These are phyloP conservation scores for Tolypocladium tropicale DNA, from an alignment of 2,329 filamentous ascomycete species.

Conservation along the genomic window DNA sequence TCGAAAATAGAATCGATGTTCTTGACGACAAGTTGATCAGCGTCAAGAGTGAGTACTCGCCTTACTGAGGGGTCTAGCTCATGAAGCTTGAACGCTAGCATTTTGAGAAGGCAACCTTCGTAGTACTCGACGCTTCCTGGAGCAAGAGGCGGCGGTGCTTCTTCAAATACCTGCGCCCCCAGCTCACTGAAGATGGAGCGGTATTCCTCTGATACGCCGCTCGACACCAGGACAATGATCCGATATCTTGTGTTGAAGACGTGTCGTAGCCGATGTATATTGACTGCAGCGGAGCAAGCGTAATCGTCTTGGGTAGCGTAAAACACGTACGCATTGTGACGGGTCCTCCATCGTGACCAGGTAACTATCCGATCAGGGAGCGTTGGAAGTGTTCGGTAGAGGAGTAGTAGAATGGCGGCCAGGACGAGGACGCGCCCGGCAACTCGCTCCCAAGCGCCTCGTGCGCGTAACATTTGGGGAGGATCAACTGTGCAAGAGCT, in stretches of 20 bases:
- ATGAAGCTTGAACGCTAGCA: constrained; percentile 8
- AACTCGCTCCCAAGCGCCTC: too few species aligned
- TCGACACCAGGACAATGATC: constrained; percentile 6
- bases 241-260: constrained; percentile 3
- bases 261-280: constrained; percentile 5
- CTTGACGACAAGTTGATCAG: constrained; percentile 9
- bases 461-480: too few species aligned
- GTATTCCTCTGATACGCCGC: constrained; percentile 6
- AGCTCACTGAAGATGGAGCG: constrained; percentile 2
- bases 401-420: too few species aligned
- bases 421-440: too few species aligned
- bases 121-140: constrained; percentile 2
- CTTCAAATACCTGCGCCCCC: constrained; percentile 3
- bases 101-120: constrained; percentile 8
- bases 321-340: constrained; percentile 4
- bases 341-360: too few species aligned
- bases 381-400: too few species aligned
- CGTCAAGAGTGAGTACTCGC: constrained; percentile 7
- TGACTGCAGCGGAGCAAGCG: constrained; percentile 9
- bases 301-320: constrained; percentile 9
- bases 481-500: too few species aligned
- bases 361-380: too few species aligned
- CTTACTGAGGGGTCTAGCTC: constrained; percentile 4
- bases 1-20: constrained; percentile 8
- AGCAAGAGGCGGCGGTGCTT: constrained; percentile 6